Percentiles rank a stretch among this genome's conserved stretches.
These are phyloP conservation scores for Smittium mucronatum DNA, from an alignment of 371 early-diverging fungal genomes.

Conservation along the genomic window DNA sequence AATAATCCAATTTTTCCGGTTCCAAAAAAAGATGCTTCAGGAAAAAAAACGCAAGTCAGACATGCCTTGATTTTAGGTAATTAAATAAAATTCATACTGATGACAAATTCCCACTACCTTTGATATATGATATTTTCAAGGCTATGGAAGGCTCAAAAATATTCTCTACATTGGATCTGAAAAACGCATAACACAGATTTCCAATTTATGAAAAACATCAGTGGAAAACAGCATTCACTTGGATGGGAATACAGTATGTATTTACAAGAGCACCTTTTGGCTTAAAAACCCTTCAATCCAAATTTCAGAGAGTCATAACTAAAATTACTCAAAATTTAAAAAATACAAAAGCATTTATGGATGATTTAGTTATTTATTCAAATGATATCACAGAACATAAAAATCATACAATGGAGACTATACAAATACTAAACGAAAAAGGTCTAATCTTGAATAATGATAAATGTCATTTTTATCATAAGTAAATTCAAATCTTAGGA, in stretches of 20 bases:
- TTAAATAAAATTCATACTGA: slow-evolving; percentile 7
- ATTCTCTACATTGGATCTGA: slow-evolving; percentile 12
- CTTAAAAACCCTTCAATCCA: slow-evolving; percentile 3
- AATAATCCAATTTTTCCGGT: not conserved
- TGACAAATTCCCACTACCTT: slow-evolving; percentile 13
- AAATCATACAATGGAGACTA: not conserved
- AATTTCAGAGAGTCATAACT: slow-evolving; percentile 15
- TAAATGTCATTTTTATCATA: not conserved
- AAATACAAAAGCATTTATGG: not conserved
- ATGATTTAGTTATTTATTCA: not conserved
- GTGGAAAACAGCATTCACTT: slow-evolving; percentile 12
- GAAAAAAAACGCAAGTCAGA: not conserved
- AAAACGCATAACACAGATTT: slow-evolving; percentile 14
- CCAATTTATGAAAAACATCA: slow-evolving; percentile 10
- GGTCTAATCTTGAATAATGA: not conserved
- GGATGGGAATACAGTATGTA: slow-evolving; percentile 7
- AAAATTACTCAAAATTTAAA: not conserved
- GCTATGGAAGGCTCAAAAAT: slow-evolving; percentile 8
- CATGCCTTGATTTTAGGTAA: slow-evolving; percentile 9
- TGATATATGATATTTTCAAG: slow-evolving; percentile 12
- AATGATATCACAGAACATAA: not conserved
- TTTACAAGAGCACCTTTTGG: slow-evolving; percentile 15
- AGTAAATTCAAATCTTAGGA: not conserved
- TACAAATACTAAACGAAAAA: not conserved
- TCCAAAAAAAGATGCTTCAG: not conserved